These are phyloP conservation scores for Chrysoporthe austroafricana DNA, from an alignment of 2,329 filamentous ascomycete genomes.

Conservation along the genomic window DNA sequence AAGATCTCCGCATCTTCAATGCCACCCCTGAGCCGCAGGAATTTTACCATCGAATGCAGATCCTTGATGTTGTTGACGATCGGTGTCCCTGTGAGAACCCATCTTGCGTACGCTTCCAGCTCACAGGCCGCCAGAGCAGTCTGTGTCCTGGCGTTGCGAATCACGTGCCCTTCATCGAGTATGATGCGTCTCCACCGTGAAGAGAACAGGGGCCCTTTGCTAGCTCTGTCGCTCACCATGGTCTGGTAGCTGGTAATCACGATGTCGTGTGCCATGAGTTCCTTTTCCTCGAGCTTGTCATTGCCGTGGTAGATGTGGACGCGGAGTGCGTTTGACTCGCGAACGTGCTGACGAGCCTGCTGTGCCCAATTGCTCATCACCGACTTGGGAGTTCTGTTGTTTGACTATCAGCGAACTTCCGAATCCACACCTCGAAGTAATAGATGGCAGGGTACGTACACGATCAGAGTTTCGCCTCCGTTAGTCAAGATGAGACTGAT, in stretches of 20 bases:
- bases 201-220: constrained; percentile 48
- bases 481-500: constrained; percentile 75
- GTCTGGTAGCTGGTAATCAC: constrained; percentile 86
- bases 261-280: constrained; percentile 71
- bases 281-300: constrained; percentile 58
- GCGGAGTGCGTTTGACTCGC: constrained; percentile 62
- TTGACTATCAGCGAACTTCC: background rate
- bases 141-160: constrained; percentile 78
- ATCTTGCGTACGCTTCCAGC: constrained; percentile 72
- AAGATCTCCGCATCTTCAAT: constrained; percentile 76
- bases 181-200: constrained; percentile 78
- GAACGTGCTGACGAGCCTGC: constrained; percentile 75
- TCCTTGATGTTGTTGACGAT: constrained; percentile 85
- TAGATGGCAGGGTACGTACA: constrained; percentile 57
- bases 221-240: constrained; percentile 62
- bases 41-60: constrained; percentile 78
- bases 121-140: constrained; percentile 69
- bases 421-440: no score
- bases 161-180: constrained; percentile 81
- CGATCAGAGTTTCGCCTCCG: constrained; percentile 71
- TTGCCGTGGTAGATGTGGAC: constrained; percentile 76
- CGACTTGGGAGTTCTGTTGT: constrained; percentile 10
- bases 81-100: constrained; percentile 80
- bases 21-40: constrained; percentile 75
- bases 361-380: constrained; percentile 76